Evolutionary conservation across 2,329 filamentous ascomycete genomes (phyloP).

Genomic region (Cordyceps farinosa): DNA sequence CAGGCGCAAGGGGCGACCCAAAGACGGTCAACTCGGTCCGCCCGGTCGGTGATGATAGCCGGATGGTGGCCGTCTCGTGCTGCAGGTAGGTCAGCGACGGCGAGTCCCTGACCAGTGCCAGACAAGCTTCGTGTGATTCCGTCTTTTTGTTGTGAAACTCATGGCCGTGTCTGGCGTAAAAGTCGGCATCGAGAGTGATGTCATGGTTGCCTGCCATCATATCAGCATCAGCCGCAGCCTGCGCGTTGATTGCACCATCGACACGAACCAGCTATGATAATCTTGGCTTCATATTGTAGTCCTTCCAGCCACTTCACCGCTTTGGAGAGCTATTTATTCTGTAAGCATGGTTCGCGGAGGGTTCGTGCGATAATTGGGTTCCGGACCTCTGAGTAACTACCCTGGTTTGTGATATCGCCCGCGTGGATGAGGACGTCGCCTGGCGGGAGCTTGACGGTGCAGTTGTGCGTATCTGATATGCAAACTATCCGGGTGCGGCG

Average conservation of each 20-base stretch:
- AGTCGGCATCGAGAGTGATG: conserved; percentile 63
- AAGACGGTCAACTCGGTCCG: conserved; percentile 63
- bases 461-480: conserved; percentile 74
- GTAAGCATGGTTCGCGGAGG: conserved; percentile 15
- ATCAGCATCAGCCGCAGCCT: not conserved
- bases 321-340: conserved; percentile 48
- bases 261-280: conserved; percentile 62
- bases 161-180: conserved; percentile 51
- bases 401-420: conserved; percentile 73
- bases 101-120: conserved; percentile 51
- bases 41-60: conserved; percentile 50
- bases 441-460: conserved; percentile 58
- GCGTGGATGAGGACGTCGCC: conserved; percentile 75
- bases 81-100: conserved; percentile 61
- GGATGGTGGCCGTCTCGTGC: conserved; percentile 53
- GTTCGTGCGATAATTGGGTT: not conserved
- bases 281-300: conserved; percentile 65
- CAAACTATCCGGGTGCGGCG: conserved; percentile 65
- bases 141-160: conserved; percentile 54
- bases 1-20: conserved; percentile 65
- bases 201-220: conserved; percentile 65
- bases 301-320: conserved; percentile 64
- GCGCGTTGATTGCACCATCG: not conserved
- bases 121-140: conserved; percentile 52
- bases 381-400: conserved; percentile 52